Percentiles rank a stretch among this genome's conserved stretches.
Conservation (phyloP, 805 yeast genomes). For the Barnettozyma sucrosica region DNA sequence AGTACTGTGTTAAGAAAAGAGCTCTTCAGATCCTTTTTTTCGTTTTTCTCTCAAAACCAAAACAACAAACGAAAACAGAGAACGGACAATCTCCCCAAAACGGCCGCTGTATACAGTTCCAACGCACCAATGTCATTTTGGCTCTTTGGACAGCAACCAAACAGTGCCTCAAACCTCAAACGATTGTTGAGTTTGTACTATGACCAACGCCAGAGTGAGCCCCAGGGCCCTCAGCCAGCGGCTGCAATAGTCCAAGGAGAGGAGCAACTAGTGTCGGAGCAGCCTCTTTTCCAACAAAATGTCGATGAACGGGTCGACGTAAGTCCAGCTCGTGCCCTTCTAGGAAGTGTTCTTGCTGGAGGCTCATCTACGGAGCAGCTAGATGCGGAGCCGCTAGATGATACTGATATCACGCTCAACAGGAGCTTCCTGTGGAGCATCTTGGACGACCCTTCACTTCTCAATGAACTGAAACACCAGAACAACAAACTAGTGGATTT, state of each 20-base stretch:
- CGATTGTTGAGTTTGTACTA: slow-evolving; percentile 38
- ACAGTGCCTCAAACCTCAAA: slow-evolving; percentile 30
- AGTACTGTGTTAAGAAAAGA: not conserved
- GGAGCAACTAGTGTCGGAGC: not conserved
- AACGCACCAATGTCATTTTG: slow-evolving; percentile 34
- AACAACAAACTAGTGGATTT: slow-evolving; percentile 45
- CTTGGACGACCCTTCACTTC: slow-evolving; percentile 33
- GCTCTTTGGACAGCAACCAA: slow-evolving; percentile 38
- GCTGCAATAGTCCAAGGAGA: not conserved
- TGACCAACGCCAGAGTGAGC: slow-evolving; percentile 16
- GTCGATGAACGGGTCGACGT: not conserved
- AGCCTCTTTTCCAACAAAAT: not conserved
- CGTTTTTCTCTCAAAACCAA: not conserved
- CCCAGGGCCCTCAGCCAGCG: not conserved
- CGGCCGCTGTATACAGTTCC: not conserved
- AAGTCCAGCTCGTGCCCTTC: not conserved
- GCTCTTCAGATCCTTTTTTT: not conserved
- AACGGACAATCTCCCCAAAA: not conserved
- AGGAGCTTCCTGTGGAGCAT: slow-evolving; percentile 31
- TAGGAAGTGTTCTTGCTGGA: not conserved
- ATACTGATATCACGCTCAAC: slow-evolving; percentile 14
- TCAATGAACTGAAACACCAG: slow-evolving; percentile 32
- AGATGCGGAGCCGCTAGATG: not conserved
- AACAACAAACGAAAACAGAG: not conserved
- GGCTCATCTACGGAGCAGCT: slow-evolving; percentile 3